These are phyloP conservation scores for Panicum hallii DNA, from an alignment of 202 grass and related monocot genomes.

Conservation along the genomic window DNA sequence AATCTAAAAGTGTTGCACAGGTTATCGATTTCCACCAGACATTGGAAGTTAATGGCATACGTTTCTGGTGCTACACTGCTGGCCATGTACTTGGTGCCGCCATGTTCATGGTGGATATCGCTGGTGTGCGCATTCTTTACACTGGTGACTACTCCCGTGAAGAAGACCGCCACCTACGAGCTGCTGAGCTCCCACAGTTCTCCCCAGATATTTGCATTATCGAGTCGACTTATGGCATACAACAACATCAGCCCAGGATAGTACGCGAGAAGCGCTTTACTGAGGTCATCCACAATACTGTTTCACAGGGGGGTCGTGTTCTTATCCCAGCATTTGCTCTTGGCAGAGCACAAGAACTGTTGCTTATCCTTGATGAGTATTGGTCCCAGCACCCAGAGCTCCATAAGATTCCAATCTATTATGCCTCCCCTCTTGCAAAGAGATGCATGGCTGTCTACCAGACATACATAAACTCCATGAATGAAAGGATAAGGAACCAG, in stretches of 20 bases:
- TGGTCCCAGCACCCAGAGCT: constrained; percentile 92
- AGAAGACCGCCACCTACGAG: constrained; percentile 91
- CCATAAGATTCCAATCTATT: constrained; percentile 96
- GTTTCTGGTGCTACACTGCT: constrained; percentile 98
- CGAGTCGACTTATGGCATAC: constrained; percentile 93
- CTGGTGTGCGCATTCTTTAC: constrained; percentile 89
- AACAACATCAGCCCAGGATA: constrained; percentile 79
- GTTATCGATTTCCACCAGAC: constrained; percentile 99
- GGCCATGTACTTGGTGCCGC: constrained; percentile 94
- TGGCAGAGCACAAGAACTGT: constrained; percentile 87
- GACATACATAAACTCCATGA: constrained; percentile 99
- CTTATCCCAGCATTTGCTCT: constrained; percentile 95
- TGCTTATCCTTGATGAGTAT: constrained; percentile 96
- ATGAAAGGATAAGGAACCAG: constrained; percentile 90
- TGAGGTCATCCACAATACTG: constrained; percentile 76
- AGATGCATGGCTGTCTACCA: constrained; percentile 97
- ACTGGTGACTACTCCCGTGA: constrained; percentile 97
- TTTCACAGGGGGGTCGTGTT: constrained; percentile 81
- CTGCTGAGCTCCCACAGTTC: constrained; percentile 83
- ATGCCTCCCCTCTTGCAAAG: constrained; percentile 93
- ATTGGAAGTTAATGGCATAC: constrained; percentile 91
- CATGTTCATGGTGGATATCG: constrained; percentile 99
- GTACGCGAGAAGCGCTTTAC: constrained; percentile 90
- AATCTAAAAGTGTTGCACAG: constrained; percentile 44
- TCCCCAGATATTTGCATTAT: constrained; percentile 93